These are phyloP conservation scores for Volvariella volvacea DNA, from an alignment of 1,284 basidiomycete genomes.

Conservation along the genomic window DNA sequence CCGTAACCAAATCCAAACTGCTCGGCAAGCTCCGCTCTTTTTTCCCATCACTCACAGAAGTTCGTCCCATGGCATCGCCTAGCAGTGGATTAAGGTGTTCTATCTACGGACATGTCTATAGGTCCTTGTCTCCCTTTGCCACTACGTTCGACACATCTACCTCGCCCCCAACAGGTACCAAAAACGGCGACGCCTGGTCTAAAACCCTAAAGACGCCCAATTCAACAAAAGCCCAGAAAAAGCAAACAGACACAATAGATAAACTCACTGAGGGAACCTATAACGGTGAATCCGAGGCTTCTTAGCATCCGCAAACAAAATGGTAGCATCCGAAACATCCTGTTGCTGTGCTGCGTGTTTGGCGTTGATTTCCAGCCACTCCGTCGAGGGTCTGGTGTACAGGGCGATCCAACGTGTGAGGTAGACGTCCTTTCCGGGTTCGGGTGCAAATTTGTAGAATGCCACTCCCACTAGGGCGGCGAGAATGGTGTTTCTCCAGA, in stretches of 20 bases:
- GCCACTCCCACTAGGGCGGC: conserved; percentile 38
- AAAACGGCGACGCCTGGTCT: conserved; percentile 44
- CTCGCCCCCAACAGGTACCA: conserved; percentile 39
- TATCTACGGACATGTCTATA: conserved; percentile 5
- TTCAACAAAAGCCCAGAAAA: background rate
- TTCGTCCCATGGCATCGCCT: too few relatives aligned
- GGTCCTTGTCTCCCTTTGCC: conserved; percentile 34
- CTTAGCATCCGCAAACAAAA: conserved; percentile 44
- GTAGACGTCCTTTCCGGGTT: conserved; percentile 47
- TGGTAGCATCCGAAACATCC: conserved; percentile 34
- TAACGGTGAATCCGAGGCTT: conserved; percentile 50
- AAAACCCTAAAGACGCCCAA: conserved; percentile 28
- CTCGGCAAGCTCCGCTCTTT: too few relatives aligned
- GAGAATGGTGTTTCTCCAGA: conserved; percentile 56
- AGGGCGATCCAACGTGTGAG: conserved; percentile 57
- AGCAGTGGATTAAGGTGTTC: too few relatives aligned
- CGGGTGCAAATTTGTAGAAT: conserved; percentile 63
- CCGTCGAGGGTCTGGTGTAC: conserved; percentile 40
- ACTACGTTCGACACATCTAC: conserved; percentile 37
- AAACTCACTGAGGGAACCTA: conserved; percentile 63
- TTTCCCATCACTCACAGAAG: too few relatives aligned
- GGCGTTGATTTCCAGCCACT: conserved; percentile 47
- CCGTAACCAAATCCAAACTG: too few relatives aligned
- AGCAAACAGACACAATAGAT: background rate
- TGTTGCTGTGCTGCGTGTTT: conserved; percentile 48